Evolutionary conservation across 768 basidiomycete species (phyloP), one percentile per base, ranked within the genome.

Genomic region (Tylopilus balloui): DNA sequence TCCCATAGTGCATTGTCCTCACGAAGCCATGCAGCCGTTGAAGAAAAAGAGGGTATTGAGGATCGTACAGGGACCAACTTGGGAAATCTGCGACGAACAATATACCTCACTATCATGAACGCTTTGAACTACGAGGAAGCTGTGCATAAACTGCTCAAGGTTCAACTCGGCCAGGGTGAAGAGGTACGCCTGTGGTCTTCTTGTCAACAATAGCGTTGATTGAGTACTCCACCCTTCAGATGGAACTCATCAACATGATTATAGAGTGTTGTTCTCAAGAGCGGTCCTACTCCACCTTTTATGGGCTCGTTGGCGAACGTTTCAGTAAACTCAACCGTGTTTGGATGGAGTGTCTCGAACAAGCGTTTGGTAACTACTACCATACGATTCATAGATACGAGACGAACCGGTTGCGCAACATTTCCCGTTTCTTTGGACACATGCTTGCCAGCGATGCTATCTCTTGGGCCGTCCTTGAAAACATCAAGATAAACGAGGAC

Each of bases 261-360:
- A 89, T 99, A 68, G 95, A 98, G 62, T 99, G 96, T 87, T 98
- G 96, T 68, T 98, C 96, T 2, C 96, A 99, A 73, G 96, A 98
- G 67, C 88, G 96, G 13, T 93, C 95, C 1, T 99, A 97, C 68
- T 92, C 90, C 2, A 88, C 79, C n/a, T 98, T 96, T 76, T 99
- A 94, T 62, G 96, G 96, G 12, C 82, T 98, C 19, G 78, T 96
- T 54, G 92, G 92, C 47, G 96, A 99, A 67, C 88, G 96, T 19
- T 93, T 99, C 73, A 86, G 88, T 73, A 94, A 96, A 71, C 78
- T 98, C 62, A 95, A 96, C 69, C 87, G 92, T 19, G 78, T 91
- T 15, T 99, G 95, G 94, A 88, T 86, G 50, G 91, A 93, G 37
- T 78, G 76, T 55, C 88, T 90, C 65, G 93, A 99, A 67, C 69